These are phyloP conservation scores for Camelina laxa DNA, from an alignment of 345 rosid species.

Conservation along the genomic window DNA sequence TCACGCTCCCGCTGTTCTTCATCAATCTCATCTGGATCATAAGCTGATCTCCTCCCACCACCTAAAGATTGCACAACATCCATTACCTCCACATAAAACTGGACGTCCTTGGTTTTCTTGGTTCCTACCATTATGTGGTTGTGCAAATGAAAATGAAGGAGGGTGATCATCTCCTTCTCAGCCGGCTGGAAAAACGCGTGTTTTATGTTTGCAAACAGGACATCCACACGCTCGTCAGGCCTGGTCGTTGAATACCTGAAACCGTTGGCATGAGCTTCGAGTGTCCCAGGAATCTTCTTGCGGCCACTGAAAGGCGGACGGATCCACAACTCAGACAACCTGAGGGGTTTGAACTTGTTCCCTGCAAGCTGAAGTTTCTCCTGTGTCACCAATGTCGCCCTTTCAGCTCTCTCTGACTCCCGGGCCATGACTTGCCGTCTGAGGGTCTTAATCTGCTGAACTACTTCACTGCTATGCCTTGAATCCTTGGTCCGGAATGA, in stretches of 20 bases:
- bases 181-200: slow-evolving; percentile 97
- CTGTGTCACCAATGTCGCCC: slow-evolving; percentile 92
- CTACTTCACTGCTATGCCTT: slow-evolving; percentile 88
- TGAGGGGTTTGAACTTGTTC: slow-evolving; percentile 88
- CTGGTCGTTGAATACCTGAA: slow-evolving; percentile 80
- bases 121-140: slow-evolving; percentile 97
- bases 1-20: slow-evolving; percentile 93
- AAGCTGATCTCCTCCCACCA: slow-evolving; percentile 88
- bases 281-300: slow-evolving; percentile 82
- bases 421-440: slow-evolving; percentile 79
- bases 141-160: slow-evolving; percentile 85
- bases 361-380: slow-evolving; percentile 84
- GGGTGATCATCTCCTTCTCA: slow-evolving; percentile 90
- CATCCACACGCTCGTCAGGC: slow-evolving; percentile 81
- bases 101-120: slow-evolving; percentile 94
- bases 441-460: slow-evolving; percentile 76
- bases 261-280: slow-evolving; percentile 88
- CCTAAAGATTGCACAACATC: slow-evolving; percentile 89
- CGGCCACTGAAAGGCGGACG: slow-evolving; percentile 90
- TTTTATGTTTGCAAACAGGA: slow-evolving; percentile 83
- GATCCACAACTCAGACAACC: slow-evolving; percentile 81
- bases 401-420: slow-evolving; percentile 89
- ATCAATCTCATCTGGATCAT: slow-evolving; percentile 96
- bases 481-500: slow-evolving; percentile 92
- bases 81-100: slow-evolving; percentile 91